Evolutionary conservation across 2,329 filamentous ascomycete genomes (phyloP).

Genomic region (Epicoccum sorghinum): DNA sequence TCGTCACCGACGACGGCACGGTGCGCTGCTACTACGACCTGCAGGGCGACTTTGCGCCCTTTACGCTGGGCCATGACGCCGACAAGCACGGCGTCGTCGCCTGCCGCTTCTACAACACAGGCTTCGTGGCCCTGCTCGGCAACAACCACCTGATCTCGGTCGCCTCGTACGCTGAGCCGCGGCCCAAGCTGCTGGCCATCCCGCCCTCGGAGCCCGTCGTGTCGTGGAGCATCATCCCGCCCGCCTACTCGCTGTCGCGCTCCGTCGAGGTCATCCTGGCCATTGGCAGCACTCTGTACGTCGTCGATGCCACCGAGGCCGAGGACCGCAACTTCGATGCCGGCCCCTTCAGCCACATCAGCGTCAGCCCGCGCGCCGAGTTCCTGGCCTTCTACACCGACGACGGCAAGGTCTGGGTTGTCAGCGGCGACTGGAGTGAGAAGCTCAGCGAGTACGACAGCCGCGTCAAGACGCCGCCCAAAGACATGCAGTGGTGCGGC

Average conservation of each 20-base stretch:
- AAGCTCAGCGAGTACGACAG: slow-evolving; percentile 92
- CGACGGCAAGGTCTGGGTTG: slow-evolving; percentile 84
- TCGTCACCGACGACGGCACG: slow-evolving; percentile 86
- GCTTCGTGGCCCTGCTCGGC: slow-evolving; percentile 89
- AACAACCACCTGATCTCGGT: slow-evolving; percentile 89
- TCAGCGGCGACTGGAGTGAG: slow-evolving; percentile 93
- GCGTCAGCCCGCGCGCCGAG: slow-evolving; percentile 87
- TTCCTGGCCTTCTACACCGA: slow-evolving; percentile 87
- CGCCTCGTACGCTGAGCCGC: slow-evolving; percentile 87
- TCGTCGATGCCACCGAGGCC: slow-evolving; percentile 85
- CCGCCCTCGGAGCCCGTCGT: slow-evolving; percentile 80
- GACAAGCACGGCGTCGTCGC: slow-evolving; percentile 86
- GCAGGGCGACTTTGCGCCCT: slow-evolving; percentile 94
- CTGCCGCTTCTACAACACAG: slow-evolving; percentile 90
- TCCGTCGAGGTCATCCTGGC: slow-evolving; percentile 93
- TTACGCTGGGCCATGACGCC: slow-evolving; percentile 83
- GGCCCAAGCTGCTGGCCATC: slow-evolving; percentile 79
- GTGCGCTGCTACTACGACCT: slow-evolving; percentile 90
- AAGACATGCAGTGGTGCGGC: slow-evolving; percentile 94
- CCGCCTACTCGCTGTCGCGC: slow-evolving; percentile 84
- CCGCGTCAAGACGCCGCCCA: slow-evolving; percentile 80
- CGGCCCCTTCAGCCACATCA: slow-evolving; percentile 89
- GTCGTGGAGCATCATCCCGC: slow-evolving; percentile 88
- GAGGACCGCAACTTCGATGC: slow-evolving; percentile 91
- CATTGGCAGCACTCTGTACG: slow-evolving; percentile 81